Base-by-base conservation (phyloP, 495 filamentous ascomycete species). In the Penicillium maclennaniae region DNA sequence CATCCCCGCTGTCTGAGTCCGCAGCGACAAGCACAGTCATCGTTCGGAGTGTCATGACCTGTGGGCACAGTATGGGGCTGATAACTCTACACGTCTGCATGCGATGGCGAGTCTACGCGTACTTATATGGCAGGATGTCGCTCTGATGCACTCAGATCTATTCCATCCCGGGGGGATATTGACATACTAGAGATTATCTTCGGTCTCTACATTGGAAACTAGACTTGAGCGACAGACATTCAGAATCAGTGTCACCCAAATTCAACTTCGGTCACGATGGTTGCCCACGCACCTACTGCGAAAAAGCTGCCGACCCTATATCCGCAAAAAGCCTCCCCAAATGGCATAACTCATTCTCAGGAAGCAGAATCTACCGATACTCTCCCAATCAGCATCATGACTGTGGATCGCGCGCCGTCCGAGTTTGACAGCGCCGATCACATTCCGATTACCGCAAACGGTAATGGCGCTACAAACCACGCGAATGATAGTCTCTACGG, bases 11-110 rank as follows among this genome's bases (percentile, higher is more conserved):
- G 27, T 63, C 54, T 66, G 53, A 63, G 55, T 63, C 60, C 55
- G 60, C 57, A 56, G n/a, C 7, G 16, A 41, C 34, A 43, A 21
- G 45, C 37, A 63, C 55, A 59, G 63, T 63, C 63, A 66, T 63
- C 58, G 17, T 36, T 49, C n/a, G 45, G 45, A 49, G 28, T 40
- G 20, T 26, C 14, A 4, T 38, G 3, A 17, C 31, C 21, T 21
- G 25, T n/a, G n/a, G n/a, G n/a, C n/a, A n/a, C n/a, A n/a, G n/a
- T 26, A 26, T 42, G 20, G 1, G n/a, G 36, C 20, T 17, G 16
- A 9, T 17, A 19, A 21, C 40, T 52, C 41, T 26, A 12, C 0
- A 42, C 15, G 23, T 26, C 42, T 15, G 15, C 42, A 20, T 27
- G 26, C 6, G 12, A 8, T 10, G 20, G 15, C 17, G 45, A 51